Base-by-base conservation (phyloP, 495 filamentous ascomycete genomes). In the Tuber aestivum region DNA sequence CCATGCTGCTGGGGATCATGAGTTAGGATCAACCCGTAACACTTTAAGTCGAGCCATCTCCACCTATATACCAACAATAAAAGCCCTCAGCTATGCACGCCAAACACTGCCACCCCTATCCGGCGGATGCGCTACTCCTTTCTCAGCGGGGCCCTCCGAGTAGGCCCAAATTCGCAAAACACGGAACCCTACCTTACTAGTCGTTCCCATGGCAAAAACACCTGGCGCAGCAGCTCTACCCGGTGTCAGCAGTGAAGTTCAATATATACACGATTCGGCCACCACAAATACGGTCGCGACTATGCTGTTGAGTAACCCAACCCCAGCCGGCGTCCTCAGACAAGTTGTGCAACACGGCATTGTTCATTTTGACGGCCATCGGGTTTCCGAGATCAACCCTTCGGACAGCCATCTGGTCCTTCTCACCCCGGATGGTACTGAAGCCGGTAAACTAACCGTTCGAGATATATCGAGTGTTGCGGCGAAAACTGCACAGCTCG, bases 341-440 rank as follows among this genome's bases (percentile, higher is more conserved):
- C 50, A 72, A 23, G 45, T 81, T 2, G 40, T 27, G 41, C 37
- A 70, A 4, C 72, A 73, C 41, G 56, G 73, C 37, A 74, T 80
- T 18, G 70, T 74, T 14, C 81, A 83, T 72, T 82, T 83, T 48
- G 81, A 81, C 37, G 81, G 78, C 42, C 79, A 83, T 40, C 77
- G 83, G 9, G 48, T 75, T 0, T 71, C 78, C 10, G 70, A 77
- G 61, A 3, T 40, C 9, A 44, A 80, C 40, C 83, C 83, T 21
- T 78, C 77, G 18, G 45, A 74, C 2, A 84, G 82, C 68, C 73
- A 74, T 37, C 71, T 84, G 5, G 23, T 83, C 23, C 74, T 84
- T 18, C 37, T 72, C 16, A 41, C 75, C 44, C 41, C 44, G 61
- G 38, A 72, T 50, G 71, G 71, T 16, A 48, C 37, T 10, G 41